These are phyloP conservation scores for Miscanthus lutarioriparius DNA, from an alignment of 176 grass and related monocot genomes.

Conservation along the genomic window DNA sequence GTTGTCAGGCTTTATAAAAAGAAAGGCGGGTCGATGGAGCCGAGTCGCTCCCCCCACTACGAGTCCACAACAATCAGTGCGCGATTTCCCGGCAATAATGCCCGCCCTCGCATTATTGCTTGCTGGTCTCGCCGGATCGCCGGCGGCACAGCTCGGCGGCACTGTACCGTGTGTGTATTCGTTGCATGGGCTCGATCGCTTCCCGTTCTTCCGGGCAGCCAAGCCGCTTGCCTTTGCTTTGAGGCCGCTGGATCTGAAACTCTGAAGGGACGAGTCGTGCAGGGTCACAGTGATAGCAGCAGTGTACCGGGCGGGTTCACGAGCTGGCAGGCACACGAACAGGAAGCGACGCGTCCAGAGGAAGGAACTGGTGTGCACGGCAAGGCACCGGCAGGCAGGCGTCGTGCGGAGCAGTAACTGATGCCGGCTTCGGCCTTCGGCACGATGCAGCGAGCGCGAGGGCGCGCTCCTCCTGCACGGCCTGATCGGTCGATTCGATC, in stretches of 20 bases:
- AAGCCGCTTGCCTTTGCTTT: not conserved
- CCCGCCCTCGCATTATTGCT: constrained; percentile 34
- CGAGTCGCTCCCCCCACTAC: constrained; percentile 35
- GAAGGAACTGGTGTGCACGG: not conserved
- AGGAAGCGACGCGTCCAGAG: constrained; percentile 1
- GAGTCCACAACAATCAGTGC: constrained; percentile 28
- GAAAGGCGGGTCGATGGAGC: not conserved
- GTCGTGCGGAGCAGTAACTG: constrained; percentile 33
- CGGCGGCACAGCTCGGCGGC: not conserved
- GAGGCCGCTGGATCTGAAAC: not conserved
- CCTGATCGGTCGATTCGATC: not conserved
- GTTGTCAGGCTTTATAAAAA: constrained; percentile 47
- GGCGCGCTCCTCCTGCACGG: constrained; percentile 5
- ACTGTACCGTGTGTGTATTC: not conserved
- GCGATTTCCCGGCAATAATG: constrained; percentile 42
- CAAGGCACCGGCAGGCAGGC: constrained; percentile 13
- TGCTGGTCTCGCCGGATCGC: constrained; percentile 5
- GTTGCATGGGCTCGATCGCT: not conserved
- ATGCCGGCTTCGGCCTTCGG: constrained; percentile 21
- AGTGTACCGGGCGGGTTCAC: not conserved
- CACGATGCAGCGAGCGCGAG: no score
- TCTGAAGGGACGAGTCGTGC: not conserved
- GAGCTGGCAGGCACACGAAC: not conserved
- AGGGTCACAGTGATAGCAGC: not conserved
- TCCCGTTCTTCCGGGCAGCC: not conserved